These are phyloP conservation scores for Mycena galopus DNA, from an alignment of 768 basidiomycete genomes.

Conservation along the genomic window DNA sequence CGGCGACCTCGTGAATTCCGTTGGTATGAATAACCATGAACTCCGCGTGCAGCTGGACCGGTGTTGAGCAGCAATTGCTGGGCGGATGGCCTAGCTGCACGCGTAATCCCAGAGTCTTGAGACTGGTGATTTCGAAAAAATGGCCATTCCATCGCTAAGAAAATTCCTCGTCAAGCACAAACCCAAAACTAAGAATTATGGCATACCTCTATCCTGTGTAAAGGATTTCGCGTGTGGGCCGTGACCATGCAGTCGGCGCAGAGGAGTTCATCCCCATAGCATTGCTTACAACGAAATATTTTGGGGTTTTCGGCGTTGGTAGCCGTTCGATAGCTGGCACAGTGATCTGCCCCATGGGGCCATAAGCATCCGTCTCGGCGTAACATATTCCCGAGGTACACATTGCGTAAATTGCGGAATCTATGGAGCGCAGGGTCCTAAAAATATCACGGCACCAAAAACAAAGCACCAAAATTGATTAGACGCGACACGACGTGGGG, in stretches of 20 bases:
- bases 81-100: not conserved
- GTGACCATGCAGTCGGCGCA: not conserved
- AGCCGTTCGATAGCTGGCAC: too few species aligned
- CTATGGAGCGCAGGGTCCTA: too few species aligned
- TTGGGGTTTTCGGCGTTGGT: too few species aligned
- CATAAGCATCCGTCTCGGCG: too few species aligned
- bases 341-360: too few species aligned
- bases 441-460: too few species aligned
- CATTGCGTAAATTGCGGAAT: too few species aligned
- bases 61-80: not conserved
- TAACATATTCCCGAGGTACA: too few species aligned
- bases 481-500: too few species aligned
- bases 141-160: not conserved
- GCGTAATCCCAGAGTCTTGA: not conserved
- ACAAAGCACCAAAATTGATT: too few species aligned
- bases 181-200: not conserved
- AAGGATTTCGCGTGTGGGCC: not conserved
- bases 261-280: too few species aligned
- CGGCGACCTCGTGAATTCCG: not conserved
- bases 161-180: not conserved
- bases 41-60: not conserved
- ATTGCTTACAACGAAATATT: too few species aligned
- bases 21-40: not conserved
- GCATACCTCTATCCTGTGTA: conserved; percentile 12
- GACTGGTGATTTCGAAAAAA: not conserved